Conservation (phyloP, 805 yeast genomes). For the Yarrowia sp. region DNA sequence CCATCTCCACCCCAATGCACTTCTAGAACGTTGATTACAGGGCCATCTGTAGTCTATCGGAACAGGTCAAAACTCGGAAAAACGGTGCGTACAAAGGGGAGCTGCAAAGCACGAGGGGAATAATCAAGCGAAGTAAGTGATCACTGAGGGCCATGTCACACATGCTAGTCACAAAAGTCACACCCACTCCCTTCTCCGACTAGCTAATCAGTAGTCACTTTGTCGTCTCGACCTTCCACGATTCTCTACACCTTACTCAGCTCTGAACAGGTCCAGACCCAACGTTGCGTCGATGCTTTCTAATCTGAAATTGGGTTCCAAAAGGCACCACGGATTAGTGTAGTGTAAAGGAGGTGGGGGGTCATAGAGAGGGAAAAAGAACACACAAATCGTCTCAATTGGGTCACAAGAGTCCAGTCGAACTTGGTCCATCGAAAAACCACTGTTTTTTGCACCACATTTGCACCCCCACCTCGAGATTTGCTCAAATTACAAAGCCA, state of each 20-base stretch:
- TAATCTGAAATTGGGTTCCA: conserved; percentile 24
- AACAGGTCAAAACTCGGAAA: conserved; percentile 13
- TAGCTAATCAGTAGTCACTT: neutral
- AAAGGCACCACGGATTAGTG: neutral
- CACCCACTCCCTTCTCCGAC: too few relatives aligned
- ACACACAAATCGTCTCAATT: neutral
- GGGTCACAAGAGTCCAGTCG: neutral
- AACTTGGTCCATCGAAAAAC: too few relatives aligned
- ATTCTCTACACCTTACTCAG: conserved; percentile 22
- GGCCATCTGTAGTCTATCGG: neutral
- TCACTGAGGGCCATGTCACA: neutral
- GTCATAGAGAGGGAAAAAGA: neutral
- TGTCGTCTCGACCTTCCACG: conserved; percentile 7
- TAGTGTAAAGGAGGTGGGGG: neutral
- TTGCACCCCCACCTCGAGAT: neutral
- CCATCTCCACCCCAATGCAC: too few relatives aligned
- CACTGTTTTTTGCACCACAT: too few relatives aligned
- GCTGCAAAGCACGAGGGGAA: neutral
- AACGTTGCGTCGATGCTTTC: conserved; percentile 34
- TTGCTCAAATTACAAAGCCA: conserved; percentile 10
- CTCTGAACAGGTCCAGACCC: conserved; percentile 34
- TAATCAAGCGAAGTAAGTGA: too few relatives aligned
- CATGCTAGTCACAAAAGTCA: too few relatives aligned
- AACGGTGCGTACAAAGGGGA: conserved; percentile 14
- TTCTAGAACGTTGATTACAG: too few relatives aligned